A percentile compares a stretch with the other conserved stretches of the same genome.
phyloP scores from a whole-genome alignment of 306 rosid genomes.

The Vachellia collinsii region DNA sequence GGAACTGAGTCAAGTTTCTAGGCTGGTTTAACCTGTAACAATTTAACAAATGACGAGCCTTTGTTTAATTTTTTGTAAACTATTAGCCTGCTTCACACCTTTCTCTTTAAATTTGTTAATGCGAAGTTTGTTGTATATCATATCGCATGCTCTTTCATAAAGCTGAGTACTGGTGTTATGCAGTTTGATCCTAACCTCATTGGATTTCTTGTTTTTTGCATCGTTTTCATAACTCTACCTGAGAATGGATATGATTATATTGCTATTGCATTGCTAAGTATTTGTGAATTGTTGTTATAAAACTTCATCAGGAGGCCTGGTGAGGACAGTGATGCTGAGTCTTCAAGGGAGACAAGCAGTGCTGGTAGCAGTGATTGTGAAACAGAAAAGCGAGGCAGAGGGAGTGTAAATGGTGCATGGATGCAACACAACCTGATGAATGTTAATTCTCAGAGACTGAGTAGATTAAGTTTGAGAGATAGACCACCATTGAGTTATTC shows the following conservation, averaged over 20 bases:
- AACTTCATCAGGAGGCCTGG: slow-evolving; percentile 43
- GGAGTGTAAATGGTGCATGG: slow-evolving; percentile 35
- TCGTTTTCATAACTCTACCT: not conserved
- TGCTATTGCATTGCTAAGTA: slow-evolving; percentile 1
- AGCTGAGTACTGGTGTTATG: not conserved
- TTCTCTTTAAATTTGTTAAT: not conserved
- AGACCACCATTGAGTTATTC: slow-evolving; percentile 39
- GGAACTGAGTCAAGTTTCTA: not conserved
- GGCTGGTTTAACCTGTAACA: not conserved
- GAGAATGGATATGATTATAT: not conserved
- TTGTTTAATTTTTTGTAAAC: not conserved
- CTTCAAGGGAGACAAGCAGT: slow-evolving; percentile 54
- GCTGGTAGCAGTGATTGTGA: slow-evolving; percentile 55
- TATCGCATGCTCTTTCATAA: not conserved
- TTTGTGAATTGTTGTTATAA: slow-evolving; percentile 19
- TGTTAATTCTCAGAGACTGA: slow-evolving; percentile 40
- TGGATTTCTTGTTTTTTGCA: not conserved
- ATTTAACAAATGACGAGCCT: not conserved
- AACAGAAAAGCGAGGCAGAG: slow-evolving; percentile 45
- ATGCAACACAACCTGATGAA: slow-evolving; percentile 35
- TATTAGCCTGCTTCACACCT: not conserved
- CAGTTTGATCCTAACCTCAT: not conserved
- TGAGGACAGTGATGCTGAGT: slow-evolving; percentile 50
- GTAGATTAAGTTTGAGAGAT: slow-evolving; percentile 45
- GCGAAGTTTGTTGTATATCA: not conserved